These are phyloP conservation scores for Eucalyptus erythrocorys DNA, from an alignment of 345 rosid genomes.

Conservation along the genomic window DNA sequence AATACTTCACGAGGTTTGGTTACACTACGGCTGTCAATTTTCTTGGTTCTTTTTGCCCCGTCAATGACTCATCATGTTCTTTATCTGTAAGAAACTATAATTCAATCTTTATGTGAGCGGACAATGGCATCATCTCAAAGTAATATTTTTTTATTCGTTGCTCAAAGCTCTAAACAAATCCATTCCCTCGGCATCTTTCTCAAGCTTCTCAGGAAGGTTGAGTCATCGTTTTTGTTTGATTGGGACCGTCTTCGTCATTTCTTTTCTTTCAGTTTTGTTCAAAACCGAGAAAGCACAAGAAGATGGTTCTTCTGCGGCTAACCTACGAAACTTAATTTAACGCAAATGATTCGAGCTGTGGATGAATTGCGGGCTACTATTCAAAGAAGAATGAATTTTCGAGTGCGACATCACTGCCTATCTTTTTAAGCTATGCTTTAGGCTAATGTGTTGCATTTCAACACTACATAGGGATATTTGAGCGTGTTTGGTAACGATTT, in stretches of 20 bases:
- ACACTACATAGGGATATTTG: not conserved
- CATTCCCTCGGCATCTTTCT: not conserved
- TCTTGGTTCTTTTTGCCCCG: not conserved
- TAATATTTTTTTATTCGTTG: not conserved
- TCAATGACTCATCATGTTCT: not conserved
- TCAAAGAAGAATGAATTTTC: not conserved
- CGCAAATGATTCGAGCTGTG: not conserved
- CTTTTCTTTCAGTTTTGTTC: not conserved
- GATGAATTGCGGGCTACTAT: not conserved
- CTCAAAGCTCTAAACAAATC: not conserved
- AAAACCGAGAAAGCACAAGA: not conserved
- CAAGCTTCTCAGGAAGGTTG: not conserved
- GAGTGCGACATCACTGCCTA: not conserved
- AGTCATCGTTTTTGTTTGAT: not conserved
- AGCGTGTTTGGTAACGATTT: no score
- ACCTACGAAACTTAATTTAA: not conserved
- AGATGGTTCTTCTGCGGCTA: not conserved
- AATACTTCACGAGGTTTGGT: not conserved
- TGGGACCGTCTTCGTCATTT: not conserved
- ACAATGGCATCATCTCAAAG: not conserved
- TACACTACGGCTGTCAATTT: not conserved
- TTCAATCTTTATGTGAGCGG: not conserved
- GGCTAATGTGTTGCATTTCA: not conserved
- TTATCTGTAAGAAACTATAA: not conserved
- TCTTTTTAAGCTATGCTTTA: not conserved